These are phyloP conservation scores for Wallemia ichthyophaga DNA, from an alignment of 1,284 basidiomycete species.

Conservation along the genomic window DNA sequence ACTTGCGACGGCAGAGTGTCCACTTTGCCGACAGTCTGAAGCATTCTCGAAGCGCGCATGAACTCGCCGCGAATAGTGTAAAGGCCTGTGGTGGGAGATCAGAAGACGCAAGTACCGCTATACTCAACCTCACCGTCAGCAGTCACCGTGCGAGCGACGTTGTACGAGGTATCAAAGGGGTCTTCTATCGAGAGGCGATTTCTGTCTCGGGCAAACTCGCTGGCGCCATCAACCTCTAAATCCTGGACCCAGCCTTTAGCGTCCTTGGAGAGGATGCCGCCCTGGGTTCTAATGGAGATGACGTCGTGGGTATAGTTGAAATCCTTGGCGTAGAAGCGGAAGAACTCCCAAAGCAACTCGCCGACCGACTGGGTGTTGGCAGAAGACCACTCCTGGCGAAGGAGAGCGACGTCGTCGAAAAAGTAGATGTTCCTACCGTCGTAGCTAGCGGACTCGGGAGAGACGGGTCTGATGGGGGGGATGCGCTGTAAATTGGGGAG, in stretches of 20 bases:
- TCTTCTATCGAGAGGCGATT: slow-evolving; percentile 92
- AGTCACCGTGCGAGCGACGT: slow-evolving; percentile 85
- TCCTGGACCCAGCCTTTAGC: slow-evolving; percentile 79
- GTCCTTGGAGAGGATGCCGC: slow-evolving; percentile 55
- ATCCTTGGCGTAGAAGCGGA: slow-evolving; percentile 80
- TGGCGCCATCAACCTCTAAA: slow-evolving; percentile 27
- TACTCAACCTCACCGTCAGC: slow-evolving; percentile 85
- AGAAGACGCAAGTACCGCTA: slow-evolving; percentile 10
- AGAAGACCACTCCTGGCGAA: slow-evolving; percentile 76
- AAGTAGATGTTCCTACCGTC: slow-evolving; percentile 53
- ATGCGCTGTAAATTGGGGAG: slow-evolving; percentile 72
- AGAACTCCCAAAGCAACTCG: slow-evolving; percentile 91
- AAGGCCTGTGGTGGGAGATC: not conserved
- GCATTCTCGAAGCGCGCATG: slow-evolving; percentile 57
- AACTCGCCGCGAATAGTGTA: slow-evolving; percentile 87
- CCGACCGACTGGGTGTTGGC: slow-evolving; percentile 74
- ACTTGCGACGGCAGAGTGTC: slow-evolving; percentile 9
- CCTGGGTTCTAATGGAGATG: slow-evolving; percentile 56
- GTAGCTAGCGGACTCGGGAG: slow-evolving; percentile 9
- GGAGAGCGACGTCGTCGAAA: slow-evolving; percentile 81
- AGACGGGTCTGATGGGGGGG: slow-evolving; percentile 49
- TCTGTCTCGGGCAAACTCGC: slow-evolving; percentile 44
- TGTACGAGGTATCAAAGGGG: slow-evolving; percentile 82
- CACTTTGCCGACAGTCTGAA: slow-evolving; percentile 7
- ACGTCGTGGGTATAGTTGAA: slow-evolving; percentile 77